Conservation (phyloP, 2,329 filamentous ascomycete species). For the Pestalotiopsis sp. region DNA sequence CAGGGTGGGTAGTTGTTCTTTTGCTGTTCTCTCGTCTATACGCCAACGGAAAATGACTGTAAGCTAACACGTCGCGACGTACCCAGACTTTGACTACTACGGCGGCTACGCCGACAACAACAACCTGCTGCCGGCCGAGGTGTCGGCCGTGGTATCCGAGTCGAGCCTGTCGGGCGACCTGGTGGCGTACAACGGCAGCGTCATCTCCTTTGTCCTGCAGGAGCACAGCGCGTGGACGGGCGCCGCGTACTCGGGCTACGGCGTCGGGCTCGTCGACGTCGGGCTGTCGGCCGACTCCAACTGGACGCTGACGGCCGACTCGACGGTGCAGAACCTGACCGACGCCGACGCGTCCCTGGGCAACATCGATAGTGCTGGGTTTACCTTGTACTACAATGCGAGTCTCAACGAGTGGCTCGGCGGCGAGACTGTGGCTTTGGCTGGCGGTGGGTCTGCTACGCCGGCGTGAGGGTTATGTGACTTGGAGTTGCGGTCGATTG, state of each 20-base stretch:
- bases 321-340: slow-evolving; percentile 9
- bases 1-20: not conserved
- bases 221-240: slow-evolving; percentile 4
- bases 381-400: slow-evolving; percentile 8
- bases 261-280: slow-evolving; percentile 8
- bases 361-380: slow-evolving; percentile 9
- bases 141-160: not conserved
- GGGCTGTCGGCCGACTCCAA: not conserved
- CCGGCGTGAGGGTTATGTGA: not conserved
- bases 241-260: not conserved
- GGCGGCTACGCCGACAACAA: slow-evolving; percentile 6
- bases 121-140: slow-evolving; percentile 8
- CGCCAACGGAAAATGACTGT: too few species aligned
- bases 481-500: too few species aligned
- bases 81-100: slow-evolving; percentile 3
- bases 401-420: slow-evolving; percentile 6
- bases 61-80: too few species aligned
- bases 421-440: not conserved
- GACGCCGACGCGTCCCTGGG: not conserved
- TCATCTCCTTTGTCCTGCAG: not conserved
- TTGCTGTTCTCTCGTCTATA: too few species aligned
- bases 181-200: slow-evolving; percentile 8
- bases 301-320: slow-evolving; percentile 6
- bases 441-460: slow-evolving; percentile 8
- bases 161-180: not conserved